Evolutionary conservation across 2,329 filamentous ascomycete genomes (phyloP).

Genomic region (Botrytis aclada): DNA sequence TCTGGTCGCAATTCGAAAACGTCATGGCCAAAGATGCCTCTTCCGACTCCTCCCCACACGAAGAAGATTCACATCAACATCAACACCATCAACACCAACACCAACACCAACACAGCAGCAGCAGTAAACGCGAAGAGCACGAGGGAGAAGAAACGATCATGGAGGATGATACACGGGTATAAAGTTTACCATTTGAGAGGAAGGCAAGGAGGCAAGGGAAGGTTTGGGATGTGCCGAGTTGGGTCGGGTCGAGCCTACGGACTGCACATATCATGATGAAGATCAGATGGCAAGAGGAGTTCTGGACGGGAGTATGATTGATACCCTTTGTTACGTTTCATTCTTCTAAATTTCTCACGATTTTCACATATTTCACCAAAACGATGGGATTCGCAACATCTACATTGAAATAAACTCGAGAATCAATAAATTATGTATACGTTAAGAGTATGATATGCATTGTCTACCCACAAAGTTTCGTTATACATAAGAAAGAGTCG

Average conservation of each 20-base stretch:
- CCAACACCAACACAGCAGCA: neutral
- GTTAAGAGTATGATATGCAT: conserved; percentile 32
- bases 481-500: conserved; percentile 36
- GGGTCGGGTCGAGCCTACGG: neutral
- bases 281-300: conserved; percentile 20
- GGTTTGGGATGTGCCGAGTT: neutral
- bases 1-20: conserved; percentile 96
- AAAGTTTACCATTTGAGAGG: conserved; percentile 3
- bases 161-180: neutral
- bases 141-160: conserved; percentile 24
- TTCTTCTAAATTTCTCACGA: neutral
- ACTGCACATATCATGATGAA: neutral
- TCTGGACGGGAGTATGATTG: conserved; percentile 29
- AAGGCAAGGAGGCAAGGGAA: conserved; percentile 14
- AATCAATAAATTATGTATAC: conserved; percentile 3
- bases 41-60: conserved; percentile 22
- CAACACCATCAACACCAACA: neutral
- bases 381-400: neutral
- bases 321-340: conserved; percentile 30
- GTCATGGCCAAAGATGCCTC: conserved; percentile 72
- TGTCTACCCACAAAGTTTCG: conserved; percentile 37
- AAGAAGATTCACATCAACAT: conserved; percentile 23
- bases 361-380: neutral
- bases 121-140: conserved; percentile 19
- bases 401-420: neutral